Conservation (phyloP, 768 basidiomycete genomes). For the Infundibulicybe gibba region DNA sequence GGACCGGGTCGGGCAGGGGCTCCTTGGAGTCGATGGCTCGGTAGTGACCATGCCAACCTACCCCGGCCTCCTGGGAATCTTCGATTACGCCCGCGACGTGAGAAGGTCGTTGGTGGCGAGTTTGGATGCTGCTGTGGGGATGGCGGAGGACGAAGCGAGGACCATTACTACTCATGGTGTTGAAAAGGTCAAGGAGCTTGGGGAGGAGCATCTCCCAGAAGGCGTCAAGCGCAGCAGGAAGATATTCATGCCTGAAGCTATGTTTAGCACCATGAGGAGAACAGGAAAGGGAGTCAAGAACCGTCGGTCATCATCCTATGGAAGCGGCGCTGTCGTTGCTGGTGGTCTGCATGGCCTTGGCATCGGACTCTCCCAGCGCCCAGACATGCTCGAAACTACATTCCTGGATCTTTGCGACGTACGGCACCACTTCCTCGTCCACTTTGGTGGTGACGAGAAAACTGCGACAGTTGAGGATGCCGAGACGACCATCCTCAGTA, state of each 20-base stretch:
- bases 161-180: conserved; percentile 63
- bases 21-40: conserved; percentile 52
- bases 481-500: conserved; percentile 43
- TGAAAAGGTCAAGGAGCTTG: conserved; percentile 60
- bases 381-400: conserved; percentile 76
- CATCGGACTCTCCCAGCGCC: conserved; percentile 73
- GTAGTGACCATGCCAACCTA: conserved; percentile 66
- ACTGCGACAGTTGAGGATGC: conserved; percentile 28
- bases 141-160: conserved; percentile 84
- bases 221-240: conserved; percentile 79
- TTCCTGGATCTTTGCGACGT: conserved; percentile 86
- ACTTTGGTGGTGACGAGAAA: conserved; percentile 53
- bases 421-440: conserved; percentile 70
- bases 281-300: conserved; percentile 33
- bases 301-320: conserved; percentile 29
- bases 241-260: conserved; percentile 95
- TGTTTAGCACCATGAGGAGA: conserved; percentile 71
- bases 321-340: conserved; percentile 57
- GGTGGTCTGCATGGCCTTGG: conserved; percentile 80
- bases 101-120: conserved; percentile 72
- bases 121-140: conserved; percentile 73
- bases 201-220: conserved; percentile 72
- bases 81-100: conserved; percentile 85
- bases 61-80: conserved; percentile 77
- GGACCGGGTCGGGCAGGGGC: conserved; percentile 73